Evolutionary conservation across 352 stramenopile genomes (phyloP).

Genomic region (Globisporangium cylindrosporum): DNA sequence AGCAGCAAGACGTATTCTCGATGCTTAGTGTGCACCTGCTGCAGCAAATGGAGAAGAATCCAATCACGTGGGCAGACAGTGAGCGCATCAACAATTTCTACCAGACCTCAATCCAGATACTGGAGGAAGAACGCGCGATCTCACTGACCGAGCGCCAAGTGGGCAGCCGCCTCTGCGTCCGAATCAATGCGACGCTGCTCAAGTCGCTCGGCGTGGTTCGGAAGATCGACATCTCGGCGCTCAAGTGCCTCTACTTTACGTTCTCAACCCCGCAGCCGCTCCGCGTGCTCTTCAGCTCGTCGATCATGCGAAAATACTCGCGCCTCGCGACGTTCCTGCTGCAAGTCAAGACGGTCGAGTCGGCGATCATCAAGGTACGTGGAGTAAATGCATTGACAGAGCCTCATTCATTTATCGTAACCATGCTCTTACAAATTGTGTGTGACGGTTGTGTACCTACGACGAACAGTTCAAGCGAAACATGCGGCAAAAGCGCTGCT

Average conservation of each 20-base stretch:
- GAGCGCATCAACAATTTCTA: slow-evolving; percentile 53
- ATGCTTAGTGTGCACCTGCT: slow-evolving; percentile 46
- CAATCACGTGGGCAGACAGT: slow-evolving; percentile 52
- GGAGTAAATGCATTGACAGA: neutral
- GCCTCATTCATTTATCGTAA: neutral
- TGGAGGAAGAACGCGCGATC: slow-evolving; percentile 46
- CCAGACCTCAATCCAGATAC: slow-evolving; percentile 48
- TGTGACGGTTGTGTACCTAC: neutral
- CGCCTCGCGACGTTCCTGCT: slow-evolving; percentile 49
- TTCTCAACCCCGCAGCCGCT: slow-evolving; percentile 48
- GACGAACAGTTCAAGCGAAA: slow-evolving; percentile 51
- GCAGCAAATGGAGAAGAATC: slow-evolving; percentile 49
- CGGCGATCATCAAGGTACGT: slow-evolving; percentile 49
- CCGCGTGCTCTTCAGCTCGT: slow-evolving; percentile 55
- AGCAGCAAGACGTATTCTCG: slow-evolving; percentile 74
- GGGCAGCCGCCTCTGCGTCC: slow-evolving; percentile 42
- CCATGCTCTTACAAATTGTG: neutral
- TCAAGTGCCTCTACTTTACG: slow-evolving; percentile 61
- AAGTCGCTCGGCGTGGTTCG: slow-evolving; percentile 27
- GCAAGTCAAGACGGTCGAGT: slow-evolving; percentile 66
- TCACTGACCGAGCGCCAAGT: slow-evolving; percentile 33
- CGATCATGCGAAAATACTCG: slow-evolving; percentile 64
- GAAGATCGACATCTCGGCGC: slow-evolving; percentile 51
- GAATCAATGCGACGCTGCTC: slow-evolving; percentile 48
- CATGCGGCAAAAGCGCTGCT: slow-evolving; percentile 50